Evolutionary conservation across 2,329 filamentous ascomycete species (phyloP), one percentile per base, ranked within the genome.

Genomic region (Westerdykella ornata): DNA sequence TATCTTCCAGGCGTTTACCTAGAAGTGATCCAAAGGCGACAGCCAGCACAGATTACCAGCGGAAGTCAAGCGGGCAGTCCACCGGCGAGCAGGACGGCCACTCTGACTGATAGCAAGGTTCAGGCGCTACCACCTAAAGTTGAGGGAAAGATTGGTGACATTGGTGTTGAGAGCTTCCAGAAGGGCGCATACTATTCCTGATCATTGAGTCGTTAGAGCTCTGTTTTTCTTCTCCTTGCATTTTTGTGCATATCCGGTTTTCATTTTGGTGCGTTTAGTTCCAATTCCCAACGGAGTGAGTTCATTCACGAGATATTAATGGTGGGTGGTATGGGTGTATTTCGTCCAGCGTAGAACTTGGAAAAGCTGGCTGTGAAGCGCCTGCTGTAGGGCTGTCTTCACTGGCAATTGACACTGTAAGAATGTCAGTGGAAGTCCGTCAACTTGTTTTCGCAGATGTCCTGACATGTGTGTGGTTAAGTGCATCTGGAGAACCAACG

Each of bases 1-100:
- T 98, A 97, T 62, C 75, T 98, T 5, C 92, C 94, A 2, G 81
- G 84, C 1, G 89, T 88, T 1, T 98, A 96, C 59, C 76, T 98
- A 19, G 88, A 95, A 67, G 77, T 75, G 0, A 81, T 92, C 37
- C 76, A 82, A 58, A 69, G 79, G 39, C 70, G 72, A 45, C 65
- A 72, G 44, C 69, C 71, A 35, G 66, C 62, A 14, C 67, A 69
- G 41, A 72, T 73, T 33, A 68, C 68, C n/a, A 66, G 56, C 19
- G 66, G 59, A 18, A 68, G 61, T 30, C 61, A 66, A 41, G 53
- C 56, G 8, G 66, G 64, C 37, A 72, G 70, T 35, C 59, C 58
- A 18, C 59, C 61, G 3, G 48, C 51, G 7, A 71, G 67, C 42
- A 54, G 67, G 38, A 62, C 68, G 19, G 66, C 67, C 26, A 70